A percentile compares a stretch with the other conserved stretches of the same genome.
Evolutionary conservation across 805 yeast species (phyloP).

Genomic region (Starmerella tilneyi): DNA sequence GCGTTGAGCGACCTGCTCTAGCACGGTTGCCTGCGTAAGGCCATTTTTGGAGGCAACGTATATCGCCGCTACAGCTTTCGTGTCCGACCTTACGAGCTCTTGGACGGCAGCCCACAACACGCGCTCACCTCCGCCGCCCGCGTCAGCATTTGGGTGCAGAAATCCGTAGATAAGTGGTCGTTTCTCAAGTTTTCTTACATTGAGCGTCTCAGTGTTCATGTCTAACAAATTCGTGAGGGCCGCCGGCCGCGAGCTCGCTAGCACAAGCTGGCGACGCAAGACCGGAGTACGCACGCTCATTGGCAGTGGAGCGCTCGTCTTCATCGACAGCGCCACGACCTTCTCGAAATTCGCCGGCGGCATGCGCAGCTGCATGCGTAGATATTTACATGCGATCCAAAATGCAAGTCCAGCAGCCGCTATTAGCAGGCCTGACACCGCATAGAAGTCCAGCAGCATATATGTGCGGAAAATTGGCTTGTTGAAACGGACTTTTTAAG

Average conservation of each 20-base stretch:
- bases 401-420: conserved; percentile 11
- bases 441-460: conserved; percentile 17
- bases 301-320: conserved; percentile 23
- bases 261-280: conserved; percentile 34
- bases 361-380: conserved; percentile 20
- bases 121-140: conserved; percentile 97
- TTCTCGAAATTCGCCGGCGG: conserved; percentile 23
- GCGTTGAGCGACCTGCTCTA: conserved; percentile 36
- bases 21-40: conserved; percentile 39
- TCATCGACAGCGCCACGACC: conserved; percentile 17
- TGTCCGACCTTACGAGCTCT: conserved; percentile 43
- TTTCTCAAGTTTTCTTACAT: conserved; percentile 6
- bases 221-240: conserved; percentile 22
- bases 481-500: not conserved
- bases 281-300: conserved; percentile 26
- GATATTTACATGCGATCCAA: conserved; percentile 14
- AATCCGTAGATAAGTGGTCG: conserved; percentile 53
- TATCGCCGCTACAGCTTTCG: conserved; percentile 48
- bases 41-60: conserved; percentile 51
- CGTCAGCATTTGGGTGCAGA: conserved; percentile 91
- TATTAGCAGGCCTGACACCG: conserved; percentile 8
- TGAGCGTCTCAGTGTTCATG: conserved; percentile 15
- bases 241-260: conserved; percentile 30
- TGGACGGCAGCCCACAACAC: conserved; percentile 91
- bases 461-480: too few species aligned